A percentile compares a stretch with the other conserved stretches of the same genome.
Conservation (phyloP, 1,284 basidiomycete species). For the Leucoagaricus sp. region DNA sequence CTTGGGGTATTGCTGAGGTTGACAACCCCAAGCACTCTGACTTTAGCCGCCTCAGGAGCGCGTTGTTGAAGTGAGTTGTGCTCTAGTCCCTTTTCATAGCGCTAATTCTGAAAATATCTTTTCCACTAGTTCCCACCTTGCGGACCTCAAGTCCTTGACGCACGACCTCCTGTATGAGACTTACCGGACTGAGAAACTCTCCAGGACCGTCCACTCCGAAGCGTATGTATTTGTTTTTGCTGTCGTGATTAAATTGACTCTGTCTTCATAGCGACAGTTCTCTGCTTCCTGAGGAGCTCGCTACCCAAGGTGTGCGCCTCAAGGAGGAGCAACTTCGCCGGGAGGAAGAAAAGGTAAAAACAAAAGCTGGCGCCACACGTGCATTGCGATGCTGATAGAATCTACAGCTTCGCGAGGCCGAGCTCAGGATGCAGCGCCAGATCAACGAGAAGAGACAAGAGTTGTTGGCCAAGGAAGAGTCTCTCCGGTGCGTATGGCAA, state of each 20-base stretch:
- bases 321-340: constrained; percentile 98
- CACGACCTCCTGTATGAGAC: constrained; percentile 96
- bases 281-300: constrained; percentile 93
- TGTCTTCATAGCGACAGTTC: constrained; percentile 74
- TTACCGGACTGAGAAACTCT: constrained; percentile 98
- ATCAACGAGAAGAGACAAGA: constrained; percentile 99
- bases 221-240: constrained; percentile 55
- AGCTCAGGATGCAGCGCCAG: constrained; percentile 97
- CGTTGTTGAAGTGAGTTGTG: constrained; percentile 76
- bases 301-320: constrained; percentile 93
- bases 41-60: constrained; percentile 90
- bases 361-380: background rate
- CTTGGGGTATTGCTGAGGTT: constrained; percentile 98
- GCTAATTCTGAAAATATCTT: constrained; percentile 6
- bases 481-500: constrained; percentile 58
- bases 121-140: constrained; percentile 87
- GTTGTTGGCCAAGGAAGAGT: constrained; percentile 91
- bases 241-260: constrained; percentile 11
- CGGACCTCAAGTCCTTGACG: constrained; percentile 92
- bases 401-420: constrained; percentile 89
- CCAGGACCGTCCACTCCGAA: constrained; percentile 87
- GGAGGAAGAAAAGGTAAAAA: constrained; percentile 88
- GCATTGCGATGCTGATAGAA: constrained; percentile 12
- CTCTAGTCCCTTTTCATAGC: background rate
- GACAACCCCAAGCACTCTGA: constrained; percentile 99